phyloP scores from a whole-genome alignment of 192 early-diverging fungal species.

The Backusella mclennaniae region DNA sequence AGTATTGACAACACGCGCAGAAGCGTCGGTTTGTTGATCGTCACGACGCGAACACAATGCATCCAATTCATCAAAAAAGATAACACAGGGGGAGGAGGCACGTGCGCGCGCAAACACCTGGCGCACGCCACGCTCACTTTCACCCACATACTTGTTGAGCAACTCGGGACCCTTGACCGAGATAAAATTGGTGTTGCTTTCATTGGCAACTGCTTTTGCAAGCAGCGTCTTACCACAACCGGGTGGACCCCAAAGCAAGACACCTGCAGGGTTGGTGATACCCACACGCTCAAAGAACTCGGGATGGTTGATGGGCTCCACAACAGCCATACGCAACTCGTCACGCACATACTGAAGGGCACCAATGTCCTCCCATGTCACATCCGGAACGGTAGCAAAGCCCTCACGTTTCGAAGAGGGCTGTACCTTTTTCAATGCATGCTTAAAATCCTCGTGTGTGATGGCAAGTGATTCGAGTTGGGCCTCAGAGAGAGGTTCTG shows the following conservation, averaged over 20 bases:
- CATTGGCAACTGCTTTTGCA: conserved; percentile 97
- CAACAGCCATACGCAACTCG: conserved; percentile 92
- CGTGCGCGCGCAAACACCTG: conserved; percentile 94
- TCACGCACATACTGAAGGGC: conserved; percentile 83
- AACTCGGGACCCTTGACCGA: conserved; percentile 98
- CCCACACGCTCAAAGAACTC: conserved; percentile 87
- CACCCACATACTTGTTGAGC: conserved; percentile 98
- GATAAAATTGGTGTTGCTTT: conserved; percentile 97
- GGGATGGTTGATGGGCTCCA: conserved; percentile 93
- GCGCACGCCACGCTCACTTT: conserved; percentile 94
- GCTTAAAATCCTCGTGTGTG: conserved; percentile 80
- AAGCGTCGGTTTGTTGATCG: conserved; percentile 84
- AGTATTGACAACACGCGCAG: conserved; percentile 96
- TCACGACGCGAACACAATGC: conserved; percentile 90
- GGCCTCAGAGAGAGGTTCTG: conserved; percentile 70
- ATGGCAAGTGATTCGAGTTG: conserved; percentile 86
- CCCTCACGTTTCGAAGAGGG: conserved; percentile 98
- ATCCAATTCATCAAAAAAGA: conserved; percentile 99
- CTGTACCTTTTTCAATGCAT: conserved; percentile 87
- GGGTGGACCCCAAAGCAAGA: conserved; percentile 95
- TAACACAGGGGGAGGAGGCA: conserved; percentile 91
- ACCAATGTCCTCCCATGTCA: conserved; percentile 96
- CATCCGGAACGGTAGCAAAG: conserved; percentile 96
- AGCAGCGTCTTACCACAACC: conserved; percentile 98
- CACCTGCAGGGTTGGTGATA: conserved; percentile 88